Conservation (phyloP, 2,329 filamentous ascomycete genomes). For the Phyllosticta capitalensis region DNA sequence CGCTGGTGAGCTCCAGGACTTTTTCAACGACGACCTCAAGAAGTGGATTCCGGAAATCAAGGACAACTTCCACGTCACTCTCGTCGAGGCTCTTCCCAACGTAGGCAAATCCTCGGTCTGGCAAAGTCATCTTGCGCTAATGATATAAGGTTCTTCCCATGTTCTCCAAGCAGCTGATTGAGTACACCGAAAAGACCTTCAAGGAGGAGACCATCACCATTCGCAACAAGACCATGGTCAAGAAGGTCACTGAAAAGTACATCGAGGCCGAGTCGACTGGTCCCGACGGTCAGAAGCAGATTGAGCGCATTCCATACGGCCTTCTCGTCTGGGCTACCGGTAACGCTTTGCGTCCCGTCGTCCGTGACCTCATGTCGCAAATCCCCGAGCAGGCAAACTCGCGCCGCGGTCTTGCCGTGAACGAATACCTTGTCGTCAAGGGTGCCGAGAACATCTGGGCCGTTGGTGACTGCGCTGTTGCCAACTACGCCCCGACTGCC, state of each 20-base stretch:
- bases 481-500: conserved; percentile 93
- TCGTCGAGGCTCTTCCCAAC: conserved; percentile 94
- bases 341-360: conserved; percentile 80
- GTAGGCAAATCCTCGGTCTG: conserved; percentile 29
- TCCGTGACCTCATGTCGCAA: conserved; percentile 84
- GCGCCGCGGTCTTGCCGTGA: conserved; percentile 86
- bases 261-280: conserved; percentile 81
- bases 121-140: neutral
- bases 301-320: conserved; percentile 80
- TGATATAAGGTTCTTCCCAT: conserved; percentile 60
- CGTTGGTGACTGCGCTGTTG: conserved; percentile 91
- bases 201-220: conserved; percentile 98
- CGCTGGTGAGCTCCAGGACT: conserved; percentile 94
- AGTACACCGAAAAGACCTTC: conserved; percentile 98
- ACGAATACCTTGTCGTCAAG: conserved; percentile 98
- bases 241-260: conserved; percentile 85
- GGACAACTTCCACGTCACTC: conserved; percentile 91
- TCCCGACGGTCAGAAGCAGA: conserved; percentile 74
- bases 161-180: conserved; percentile 98
- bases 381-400: conserved; percentile 94
- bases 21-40: conserved; percentile 96
- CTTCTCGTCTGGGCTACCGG: conserved; percentile 97
- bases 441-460: conserved; percentile 97
- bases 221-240: conserved; percentile 98
- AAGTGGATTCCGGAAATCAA: conserved; percentile 96